Conservation (phyloP, 345 rosid genomes). For the Ceriops tagal region DNA sequence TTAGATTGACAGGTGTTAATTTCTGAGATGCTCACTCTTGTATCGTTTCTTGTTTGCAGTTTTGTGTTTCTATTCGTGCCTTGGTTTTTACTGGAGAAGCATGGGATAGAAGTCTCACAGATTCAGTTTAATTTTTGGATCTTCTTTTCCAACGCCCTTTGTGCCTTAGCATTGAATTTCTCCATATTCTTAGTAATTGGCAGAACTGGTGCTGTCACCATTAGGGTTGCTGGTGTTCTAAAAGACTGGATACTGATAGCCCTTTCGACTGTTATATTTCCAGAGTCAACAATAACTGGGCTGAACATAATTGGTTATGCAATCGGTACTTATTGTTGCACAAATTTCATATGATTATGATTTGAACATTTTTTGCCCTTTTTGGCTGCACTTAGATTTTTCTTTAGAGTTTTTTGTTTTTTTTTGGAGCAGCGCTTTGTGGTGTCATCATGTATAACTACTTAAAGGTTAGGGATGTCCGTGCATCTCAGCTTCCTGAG, state of each 20-base stretch:
- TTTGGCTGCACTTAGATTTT: not conserved
- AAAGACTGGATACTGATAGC: constrained; percentile 98
- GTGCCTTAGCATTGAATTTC: constrained; percentile 88
- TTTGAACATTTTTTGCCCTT: not conserved
- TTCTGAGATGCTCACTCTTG: constrained; percentile 14
- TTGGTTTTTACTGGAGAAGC: constrained; percentile 88
- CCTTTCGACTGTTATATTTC: constrained; percentile 83
- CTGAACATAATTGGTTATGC: constrained; percentile 91
- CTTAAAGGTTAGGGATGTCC: constrained; percentile 73
- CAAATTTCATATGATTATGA: no score
- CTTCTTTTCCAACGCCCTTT: constrained; percentile 89
- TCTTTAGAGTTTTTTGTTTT: not conserved
- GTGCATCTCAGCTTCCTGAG: constrained; percentile 68
- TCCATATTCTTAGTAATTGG: constrained; percentile 91
- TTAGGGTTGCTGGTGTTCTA: constrained; percentile 93
- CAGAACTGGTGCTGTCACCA: constrained; percentile 92
- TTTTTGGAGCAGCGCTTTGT: constrained; percentile 59
- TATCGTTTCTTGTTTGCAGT: constrained; percentile 44
- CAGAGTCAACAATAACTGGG: constrained; percentile 89
- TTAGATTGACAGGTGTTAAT: not conserved
- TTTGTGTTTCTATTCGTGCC: constrained; percentile 86
- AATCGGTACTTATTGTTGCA: constrained; percentile 44
- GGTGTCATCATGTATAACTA: constrained; percentile 96
- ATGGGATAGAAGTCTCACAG: constrained; percentile 69
- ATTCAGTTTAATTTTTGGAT: constrained; percentile 96